These are phyloP conservation scores for Gnomoniopsis smithogilvyi DNA, from an alignment of 2,329 filamentous ascomycete species.

Conservation along the genomic window DNA sequence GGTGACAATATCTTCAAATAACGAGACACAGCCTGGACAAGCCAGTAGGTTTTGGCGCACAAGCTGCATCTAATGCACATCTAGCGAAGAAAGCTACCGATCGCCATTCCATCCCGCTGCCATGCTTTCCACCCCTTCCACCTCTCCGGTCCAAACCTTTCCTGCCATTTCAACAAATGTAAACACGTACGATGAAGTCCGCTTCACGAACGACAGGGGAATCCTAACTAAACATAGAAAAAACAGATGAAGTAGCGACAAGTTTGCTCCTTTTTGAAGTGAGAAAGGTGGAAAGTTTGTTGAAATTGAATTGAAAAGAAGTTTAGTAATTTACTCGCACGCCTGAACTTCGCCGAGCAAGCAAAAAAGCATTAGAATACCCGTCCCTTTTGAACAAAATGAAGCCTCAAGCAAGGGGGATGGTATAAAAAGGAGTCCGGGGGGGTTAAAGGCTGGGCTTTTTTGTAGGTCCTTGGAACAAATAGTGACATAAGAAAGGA, in stretches of 20 bases:
- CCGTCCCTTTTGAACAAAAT: conserved; percentile 5
- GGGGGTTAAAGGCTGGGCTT: background rate
- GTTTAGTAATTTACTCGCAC: background rate
- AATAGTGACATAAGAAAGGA: conserved; percentile 2
- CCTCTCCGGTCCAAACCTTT: background rate
- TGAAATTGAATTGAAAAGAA: background rate
- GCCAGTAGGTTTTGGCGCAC: background rate
- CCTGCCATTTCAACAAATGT: background rate
- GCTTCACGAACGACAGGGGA: conserved; percentile 5
- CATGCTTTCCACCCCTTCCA: background rate
- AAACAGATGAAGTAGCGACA: background rate
- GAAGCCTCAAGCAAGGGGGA: conserved; percentile 11
- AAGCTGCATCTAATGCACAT: background rate
- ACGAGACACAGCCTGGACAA: no score
- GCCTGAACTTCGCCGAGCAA: background rate
- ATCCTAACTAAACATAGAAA: conserved; percentile 13
- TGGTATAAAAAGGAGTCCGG: no score
- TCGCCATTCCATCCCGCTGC: background rate
- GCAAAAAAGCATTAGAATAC: conserved; percentile 7
- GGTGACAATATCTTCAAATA: no score
- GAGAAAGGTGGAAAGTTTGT: background rate
- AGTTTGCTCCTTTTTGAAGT: background rate
- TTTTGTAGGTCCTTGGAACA: background rate
- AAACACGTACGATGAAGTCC: background rate
- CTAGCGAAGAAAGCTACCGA: background rate